phyloP scores from a whole-genome alignment of 2,329 filamentous ascomycete genomes.

The Aspergillus cejpii region DNA sequence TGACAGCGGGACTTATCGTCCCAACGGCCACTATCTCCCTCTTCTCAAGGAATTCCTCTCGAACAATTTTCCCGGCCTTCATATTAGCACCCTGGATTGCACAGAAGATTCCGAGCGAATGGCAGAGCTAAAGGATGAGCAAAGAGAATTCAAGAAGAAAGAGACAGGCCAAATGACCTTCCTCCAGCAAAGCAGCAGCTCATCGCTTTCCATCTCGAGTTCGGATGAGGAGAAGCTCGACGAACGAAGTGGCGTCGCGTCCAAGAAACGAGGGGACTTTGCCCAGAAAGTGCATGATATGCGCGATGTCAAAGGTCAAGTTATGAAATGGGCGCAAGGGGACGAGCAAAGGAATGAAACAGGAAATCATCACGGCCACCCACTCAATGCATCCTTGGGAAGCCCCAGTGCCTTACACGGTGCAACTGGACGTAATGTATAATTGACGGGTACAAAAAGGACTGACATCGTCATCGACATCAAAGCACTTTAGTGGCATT shows the following conservation, averaged over 20 bases:
- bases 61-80: conserved; percentile 68
- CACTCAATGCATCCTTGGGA: neutral
- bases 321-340: conserved; percentile 32
- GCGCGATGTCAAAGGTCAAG: conserved; percentile 34
- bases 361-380: neutral
- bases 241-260: conserved; percentile 24
- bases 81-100: conserved; percentile 68
- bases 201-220: conserved; percentile 47
- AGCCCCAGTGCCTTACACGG: too few relatives aligned
- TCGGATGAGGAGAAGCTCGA: conserved; percentile 55
- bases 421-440: too few relatives aligned
- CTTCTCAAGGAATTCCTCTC: conserved; percentile 64
- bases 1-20: conserved; percentile 87
- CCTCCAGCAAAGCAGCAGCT: conserved; percentile 45
- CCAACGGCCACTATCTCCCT: conserved; percentile 69
- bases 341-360: conserved; percentile 17
- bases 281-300: conserved; percentile 30
- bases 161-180: conserved; percentile 50
- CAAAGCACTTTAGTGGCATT: too few relatives aligned
- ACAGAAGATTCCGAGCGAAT: conserved; percentile 64
- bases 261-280: conserved; percentile 25
- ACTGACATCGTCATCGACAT: too few relatives aligned
- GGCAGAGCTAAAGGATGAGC: conserved; percentile 65
- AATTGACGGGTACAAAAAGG: too few relatives aligned
- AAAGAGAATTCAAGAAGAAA: conserved; percentile 66